Evolutionary conservation across 352 stramenopile genomes (phyloP).

Genomic region (Phytophthora podocarpi): DNA sequence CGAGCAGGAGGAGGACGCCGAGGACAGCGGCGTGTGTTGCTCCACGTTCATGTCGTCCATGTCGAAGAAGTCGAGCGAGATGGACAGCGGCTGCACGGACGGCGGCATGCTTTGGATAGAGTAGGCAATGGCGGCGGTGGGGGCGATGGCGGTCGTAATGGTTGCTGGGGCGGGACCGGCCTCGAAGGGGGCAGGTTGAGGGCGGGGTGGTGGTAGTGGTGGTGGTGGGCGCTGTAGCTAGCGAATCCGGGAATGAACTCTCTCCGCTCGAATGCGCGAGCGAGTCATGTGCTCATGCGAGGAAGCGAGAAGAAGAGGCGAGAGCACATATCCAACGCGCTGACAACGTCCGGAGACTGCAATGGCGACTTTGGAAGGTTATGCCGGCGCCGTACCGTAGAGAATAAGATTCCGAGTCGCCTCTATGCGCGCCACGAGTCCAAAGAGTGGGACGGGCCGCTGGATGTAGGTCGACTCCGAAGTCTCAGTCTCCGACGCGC

Average conservation of each 20-base stretch:
- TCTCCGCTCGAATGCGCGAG: slow-evolving; percentile 5
- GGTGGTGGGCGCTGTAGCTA: slow-evolving; percentile 17
- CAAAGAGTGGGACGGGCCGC: slow-evolving; percentile 28
- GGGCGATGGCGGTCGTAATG: slow-evolving; percentile 33
- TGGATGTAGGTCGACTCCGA: slow-evolving; percentile 24
- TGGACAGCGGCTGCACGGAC: slow-evolving; percentile 32
- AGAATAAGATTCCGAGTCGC: slow-evolving; percentile 34
- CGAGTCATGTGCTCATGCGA: slow-evolving; percentile 6
- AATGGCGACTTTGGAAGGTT: slow-evolving; percentile 33
- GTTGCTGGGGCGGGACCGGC: slow-evolving; percentile 20
- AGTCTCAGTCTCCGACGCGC: slow-evolving; percentile 18
- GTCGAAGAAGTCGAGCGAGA: slow-evolving; percentile 48
- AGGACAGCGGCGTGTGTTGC: slow-evolving; percentile 33
- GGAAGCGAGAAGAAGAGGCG: slow-evolving; percentile 25
- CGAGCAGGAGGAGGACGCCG: slow-evolving; percentile 23
- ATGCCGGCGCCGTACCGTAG: slow-evolving; percentile 15
- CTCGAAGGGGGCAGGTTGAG: slow-evolving; percentile 18
- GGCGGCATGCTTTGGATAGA: slow-evolving; percentile 29
- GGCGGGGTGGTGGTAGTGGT: background rate
- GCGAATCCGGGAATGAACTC: slow-evolving; percentile 41
- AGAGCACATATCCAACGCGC: slow-evolving; percentile 5
- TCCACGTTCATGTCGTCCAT: slow-evolving; percentile 30
- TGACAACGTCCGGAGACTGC: slow-evolving; percentile 16
- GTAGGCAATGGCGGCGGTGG: slow-evolving; percentile 21
- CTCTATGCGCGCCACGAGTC: slow-evolving; percentile 14